Evolutionary conservation across 169 alveolate genomes (phyloP).

Genomic region (Ichthyophthirius multifiliis): DNA sequence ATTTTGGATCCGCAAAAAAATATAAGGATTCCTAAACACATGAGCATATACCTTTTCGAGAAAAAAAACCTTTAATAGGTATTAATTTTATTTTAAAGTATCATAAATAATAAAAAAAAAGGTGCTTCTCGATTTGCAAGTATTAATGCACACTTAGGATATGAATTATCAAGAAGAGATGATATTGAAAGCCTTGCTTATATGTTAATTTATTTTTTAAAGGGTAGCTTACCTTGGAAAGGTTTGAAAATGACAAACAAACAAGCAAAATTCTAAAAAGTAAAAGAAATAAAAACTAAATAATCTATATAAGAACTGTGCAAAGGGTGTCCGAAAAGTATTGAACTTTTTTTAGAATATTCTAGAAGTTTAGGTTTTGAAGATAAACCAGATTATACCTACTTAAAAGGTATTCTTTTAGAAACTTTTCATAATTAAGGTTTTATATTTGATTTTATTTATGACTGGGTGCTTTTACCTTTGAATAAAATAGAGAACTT

Average conservation of each 20-base stretch:
- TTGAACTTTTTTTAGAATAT: slow-evolving; percentile 51
- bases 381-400: slow-evolving; percentile 75
- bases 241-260: slow-evolving; percentile 70
- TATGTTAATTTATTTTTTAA: slow-evolving; percentile 46
- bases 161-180: slow-evolving; percentile 68
- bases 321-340: slow-evolving; percentile 62
- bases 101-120: slow-evolving; percentile 18
- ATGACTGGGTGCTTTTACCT: slow-evolving; percentile 51
- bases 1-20: slow-evolving; percentile 48
- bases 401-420: slow-evolving; percentile 43
- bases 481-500: too few species aligned
- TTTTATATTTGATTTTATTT: slow-evolving; percentile 48
- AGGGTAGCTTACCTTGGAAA: slow-evolving; percentile 71
- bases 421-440: slow-evolving; percentile 48
- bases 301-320: slow-evolving; percentile 63
- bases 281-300: slow-evolving; percentile 59
- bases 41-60: slow-evolving; percentile 49
- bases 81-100: too few species aligned
- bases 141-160: slow-evolving; percentile 73
- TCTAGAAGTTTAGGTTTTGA: slow-evolving; percentile 59
- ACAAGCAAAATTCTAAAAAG: slow-evolving; percentile 58
- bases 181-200: slow-evolving; percentile 62
- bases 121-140: slow-evolving; percentile 80
- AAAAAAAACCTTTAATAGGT: slow-evolving; percentile 44
- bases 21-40: slow-evolving; percentile 24